These are phyloP conservation scores for Trichoderma hamatum DNA, from an alignment of 2,329 filamentous ascomycete species.

Conservation along the genomic window DNA sequence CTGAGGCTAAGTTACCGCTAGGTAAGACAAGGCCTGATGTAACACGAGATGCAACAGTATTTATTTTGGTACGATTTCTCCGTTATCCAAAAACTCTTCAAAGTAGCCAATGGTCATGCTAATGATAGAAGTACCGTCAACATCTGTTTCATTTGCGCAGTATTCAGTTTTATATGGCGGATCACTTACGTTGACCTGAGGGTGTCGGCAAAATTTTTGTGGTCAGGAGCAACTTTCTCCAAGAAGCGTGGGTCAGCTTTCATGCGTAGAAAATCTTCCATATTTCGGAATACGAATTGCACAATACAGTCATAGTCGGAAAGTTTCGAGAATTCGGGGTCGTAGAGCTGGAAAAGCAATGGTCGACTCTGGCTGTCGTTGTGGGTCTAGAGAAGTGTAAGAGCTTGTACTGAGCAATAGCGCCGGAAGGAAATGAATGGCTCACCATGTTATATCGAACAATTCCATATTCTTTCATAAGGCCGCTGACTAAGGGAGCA, in stretches of 20 bases:
- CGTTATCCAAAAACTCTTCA: slow-evolving; percentile 24
- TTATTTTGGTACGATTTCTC: slow-evolving; percentile 18
- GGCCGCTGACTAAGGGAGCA: slow-evolving; percentile 16
- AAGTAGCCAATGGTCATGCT: slow-evolving; percentile 27
- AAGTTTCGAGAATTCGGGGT: slow-evolving; percentile 25
- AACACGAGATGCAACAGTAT: not conserved
- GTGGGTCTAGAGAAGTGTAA: slow-evolving; percentile 17
- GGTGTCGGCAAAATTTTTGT: slow-evolving; percentile 27
- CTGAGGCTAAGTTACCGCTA: not conserved
- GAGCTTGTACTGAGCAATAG: not conserved
- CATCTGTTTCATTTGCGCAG: not conserved
- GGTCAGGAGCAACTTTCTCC: slow-evolving; percentile 24
- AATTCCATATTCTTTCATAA: slow-evolving; percentile 27
- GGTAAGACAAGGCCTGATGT: too few species aligned
- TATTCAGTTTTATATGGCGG: not conserved
- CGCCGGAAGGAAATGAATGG: not conserved
- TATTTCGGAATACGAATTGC: slow-evolving; percentile 23
- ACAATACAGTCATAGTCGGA: slow-evolving; percentile 27
- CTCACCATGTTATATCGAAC: slow-evolving; percentile 26
- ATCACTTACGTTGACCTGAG: slow-evolving; percentile 22
- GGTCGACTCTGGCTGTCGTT: slow-evolving; percentile 22
- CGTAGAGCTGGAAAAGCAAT: slow-evolving; percentile 24
- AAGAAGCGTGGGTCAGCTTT: slow-evolving; percentile 26
- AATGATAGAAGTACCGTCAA: not conserved
- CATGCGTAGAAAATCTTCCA: slow-evolving; percentile 26